phyloP scores from a whole-genome alignment of 495 filamentous ascomycete genomes.

The Lindgomyces ingoldianus region DNA sequence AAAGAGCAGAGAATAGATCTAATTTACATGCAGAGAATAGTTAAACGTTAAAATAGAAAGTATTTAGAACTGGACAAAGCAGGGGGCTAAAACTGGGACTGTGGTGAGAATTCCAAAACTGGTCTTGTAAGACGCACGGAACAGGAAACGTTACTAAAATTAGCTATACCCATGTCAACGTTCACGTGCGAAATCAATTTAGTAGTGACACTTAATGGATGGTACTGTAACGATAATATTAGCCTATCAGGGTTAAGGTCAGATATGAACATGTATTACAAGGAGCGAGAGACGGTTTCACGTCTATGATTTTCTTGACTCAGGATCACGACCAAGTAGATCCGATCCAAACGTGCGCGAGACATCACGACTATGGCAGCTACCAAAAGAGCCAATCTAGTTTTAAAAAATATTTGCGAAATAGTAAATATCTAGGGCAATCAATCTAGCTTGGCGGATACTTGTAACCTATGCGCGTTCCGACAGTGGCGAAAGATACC shows the following conservation, averaged over 20 bases:
- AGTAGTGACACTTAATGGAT: slow-evolving; percentile 2
- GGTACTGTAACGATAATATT: background rate
- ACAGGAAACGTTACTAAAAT: slow-evolving; percentile 15
- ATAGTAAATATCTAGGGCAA: slow-evolving; percentile 14
- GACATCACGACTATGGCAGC: slow-evolving; percentile 3
- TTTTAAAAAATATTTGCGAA: slow-evolving; percentile 5
- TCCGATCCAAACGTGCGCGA: background rate
- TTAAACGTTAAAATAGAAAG: slow-evolving; percentile 16
- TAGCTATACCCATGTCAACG: slow-evolving; percentile 10
- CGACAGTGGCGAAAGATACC: slow-evolving; percentile 5
- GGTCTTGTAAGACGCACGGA: slow-evolving; percentile 13
- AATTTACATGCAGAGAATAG: slow-evolving; percentile 9
- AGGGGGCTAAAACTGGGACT: slow-evolving; percentile 9
- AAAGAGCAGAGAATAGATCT: slow-evolving; percentile 6
- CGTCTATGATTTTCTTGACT: background rate
- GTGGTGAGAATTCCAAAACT: slow-evolving; percentile 18
- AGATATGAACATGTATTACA: slow-evolving; percentile 9
- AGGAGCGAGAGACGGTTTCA: slow-evolving; percentile 5
- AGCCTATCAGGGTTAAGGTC: background rate
- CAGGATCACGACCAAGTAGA: slow-evolving; percentile 1
- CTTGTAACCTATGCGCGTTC: slow-evolving; percentile 16
- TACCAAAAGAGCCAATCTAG: slow-evolving; percentile 13
- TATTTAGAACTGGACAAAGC: slow-evolving; percentile 5
- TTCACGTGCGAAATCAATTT: slow-evolving; percentile 1
- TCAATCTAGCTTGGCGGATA: slow-evolving; percentile 13